Conservation (phyloP, 2,329 filamentous ascomycete genomes). For the Ophiocordyceps australis region DNA sequence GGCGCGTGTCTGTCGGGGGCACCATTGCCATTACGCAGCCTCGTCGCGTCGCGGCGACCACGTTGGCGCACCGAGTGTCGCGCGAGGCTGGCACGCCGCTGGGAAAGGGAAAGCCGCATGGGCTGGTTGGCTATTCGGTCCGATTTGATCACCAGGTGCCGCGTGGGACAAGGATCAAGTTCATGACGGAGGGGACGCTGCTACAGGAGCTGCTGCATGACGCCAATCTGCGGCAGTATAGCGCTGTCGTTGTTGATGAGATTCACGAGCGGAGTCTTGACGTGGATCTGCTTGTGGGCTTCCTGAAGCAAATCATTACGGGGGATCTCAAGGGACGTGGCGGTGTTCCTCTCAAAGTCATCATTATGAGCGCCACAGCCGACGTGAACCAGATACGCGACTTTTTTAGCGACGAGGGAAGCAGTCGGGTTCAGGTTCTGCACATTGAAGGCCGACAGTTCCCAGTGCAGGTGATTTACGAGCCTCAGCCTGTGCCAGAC, state of each 20-base stretch:
- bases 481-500: constrained; percentile 56
- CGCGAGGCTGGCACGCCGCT: constrained; percentile 48
- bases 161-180: constrained; percentile 76
- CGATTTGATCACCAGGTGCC: constrained; percentile 81
- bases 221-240: constrained; percentile 67
- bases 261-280: constrained; percentile 94
- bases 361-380: constrained; percentile 94
- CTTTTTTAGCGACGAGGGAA: constrained; percentile 40
- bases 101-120: constrained; percentile 17
- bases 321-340: constrained; percentile 45
- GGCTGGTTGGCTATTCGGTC: constrained; percentile 75
- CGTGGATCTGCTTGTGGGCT: constrained; percentile 79
- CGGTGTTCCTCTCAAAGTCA: constrained; percentile 64
- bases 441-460: constrained; percentile 77
- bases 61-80: constrained; percentile 72
- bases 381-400: constrained; percentile 61
- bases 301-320: constrained; percentile 60
- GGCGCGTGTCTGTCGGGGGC: constrained; percentile 46
- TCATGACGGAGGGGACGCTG: constrained; percentile 89
- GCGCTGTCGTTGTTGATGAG: constrained; percentile 83
- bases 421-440: constrained; percentile 19
- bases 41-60: constrained; percentile 81
- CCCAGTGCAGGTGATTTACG: constrained; percentile 63
- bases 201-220: constrained; percentile 85
- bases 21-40: constrained; percentile 91